A percentile compares a stretch with the other conserved stretches of the same genome.
Evolutionary conservation across 164 flowering plant genomes (phyloP).

Genomic region (Chloranthus sessilifolius): DNA sequence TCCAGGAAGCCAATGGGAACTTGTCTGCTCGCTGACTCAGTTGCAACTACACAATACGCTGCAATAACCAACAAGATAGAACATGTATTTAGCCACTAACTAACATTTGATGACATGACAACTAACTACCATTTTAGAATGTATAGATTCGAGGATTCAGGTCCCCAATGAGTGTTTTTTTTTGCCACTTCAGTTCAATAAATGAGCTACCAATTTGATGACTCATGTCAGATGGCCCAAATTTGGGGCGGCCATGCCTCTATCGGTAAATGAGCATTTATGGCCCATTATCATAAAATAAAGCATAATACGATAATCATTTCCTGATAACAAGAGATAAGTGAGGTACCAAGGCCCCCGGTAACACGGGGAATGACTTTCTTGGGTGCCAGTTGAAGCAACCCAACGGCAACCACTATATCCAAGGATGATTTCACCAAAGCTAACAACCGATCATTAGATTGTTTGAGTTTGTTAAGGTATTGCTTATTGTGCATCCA

Average conservation of each 20-base stretch:
- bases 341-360: slow-evolving; percentile 84
- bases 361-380: slow-evolving; percentile 85
- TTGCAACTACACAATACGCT: slow-evolving; percentile 26
- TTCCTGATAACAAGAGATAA: slow-evolving; percentile 97
- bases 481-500: slow-evolving; percentile 62
- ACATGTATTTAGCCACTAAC: no score
- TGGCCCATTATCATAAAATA: no score
- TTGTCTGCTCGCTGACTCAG: slow-evolving; percentile 26
- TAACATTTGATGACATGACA: no score
- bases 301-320: no score
- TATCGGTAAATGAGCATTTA: no score
- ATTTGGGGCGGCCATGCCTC: no score
- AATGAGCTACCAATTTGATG: no score
- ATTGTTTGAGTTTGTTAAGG: slow-evolving; percentile 46
- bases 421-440: slow-evolving; percentile 66
- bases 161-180: no score
- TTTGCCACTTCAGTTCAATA: no score
- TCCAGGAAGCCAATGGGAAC: slow-evolving; percentile 26
- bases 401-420: slow-evolving; percentile 75
- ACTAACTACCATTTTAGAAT: no score
- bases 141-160: no score
- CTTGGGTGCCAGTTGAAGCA: slow-evolving; percentile 90
- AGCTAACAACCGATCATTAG: slow-evolving; percentile 73
- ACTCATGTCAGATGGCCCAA: no score
- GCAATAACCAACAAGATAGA: slow-evolving; percentile 12